These are phyloP conservation scores for Apostasia shenzhenica DNA, from an alignment of 106 monocot species.

Conservation along the genomic window DNA sequence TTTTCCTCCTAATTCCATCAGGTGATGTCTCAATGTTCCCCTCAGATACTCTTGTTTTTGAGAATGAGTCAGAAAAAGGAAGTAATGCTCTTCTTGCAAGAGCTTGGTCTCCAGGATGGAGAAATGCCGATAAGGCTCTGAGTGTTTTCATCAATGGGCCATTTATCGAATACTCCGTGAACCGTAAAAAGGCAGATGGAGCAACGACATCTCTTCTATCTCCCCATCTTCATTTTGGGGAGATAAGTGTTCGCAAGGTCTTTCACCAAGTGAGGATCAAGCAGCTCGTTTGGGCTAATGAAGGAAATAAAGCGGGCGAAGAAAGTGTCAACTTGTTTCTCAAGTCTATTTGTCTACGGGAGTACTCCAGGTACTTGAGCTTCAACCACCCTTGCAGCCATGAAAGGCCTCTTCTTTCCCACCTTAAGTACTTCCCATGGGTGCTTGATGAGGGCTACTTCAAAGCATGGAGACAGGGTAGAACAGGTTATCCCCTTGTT, in stretches of 20 bases:
- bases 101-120: constrained; percentile 96
- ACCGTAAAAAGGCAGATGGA: constrained; percentile 82
- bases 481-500: constrained; percentile 90
- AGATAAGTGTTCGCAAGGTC: constrained; percentile 86
- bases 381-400: constrained; percentile 94
- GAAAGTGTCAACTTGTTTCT: constrained; percentile 89
- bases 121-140: constrained; percentile 74
- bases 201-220: constrained; percentile 88
- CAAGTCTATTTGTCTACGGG: constrained; percentile 71
- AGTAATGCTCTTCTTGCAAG: constrained; percentile 93
- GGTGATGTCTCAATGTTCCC: constrained; percentile 58
- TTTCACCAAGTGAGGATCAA: constrained; percentile 90
- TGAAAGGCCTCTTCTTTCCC: constrained; percentile 72
- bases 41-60: constrained; percentile 65
- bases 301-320: constrained; percentile 66
- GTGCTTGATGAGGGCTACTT: constrained; percentile 69
- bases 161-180: constrained; percentile 55
- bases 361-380: constrained; percentile 87
- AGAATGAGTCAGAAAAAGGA: constrained; percentile 76
- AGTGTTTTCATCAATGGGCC: constrained; percentile 73
- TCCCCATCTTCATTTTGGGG: constrained; percentile 91
- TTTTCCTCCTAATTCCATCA: not conserved
- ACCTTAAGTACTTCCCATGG: constrained; percentile 89
- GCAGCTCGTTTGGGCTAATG: constrained; percentile 88
- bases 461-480: constrained; percentile 89